Conservation (phyloP, 164 flowering plant species). For the Akebia trifoliata region DNA sequence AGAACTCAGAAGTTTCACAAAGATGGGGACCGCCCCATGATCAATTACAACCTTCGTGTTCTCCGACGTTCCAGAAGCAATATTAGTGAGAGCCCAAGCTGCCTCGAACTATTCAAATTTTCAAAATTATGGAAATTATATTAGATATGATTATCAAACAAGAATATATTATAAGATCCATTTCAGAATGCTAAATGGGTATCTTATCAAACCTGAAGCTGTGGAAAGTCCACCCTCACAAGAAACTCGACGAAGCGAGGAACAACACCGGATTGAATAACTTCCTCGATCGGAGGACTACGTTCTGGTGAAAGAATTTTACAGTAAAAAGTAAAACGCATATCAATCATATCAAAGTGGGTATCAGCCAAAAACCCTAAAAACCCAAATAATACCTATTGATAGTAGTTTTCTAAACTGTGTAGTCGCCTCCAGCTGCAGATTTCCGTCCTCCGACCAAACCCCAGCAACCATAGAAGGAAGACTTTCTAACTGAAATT, state of each 20-base stretch:
- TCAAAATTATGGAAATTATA: not conserved
- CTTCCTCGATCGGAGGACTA: slow-evolving; percentile 79
- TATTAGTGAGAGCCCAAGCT: slow-evolving; percentile 77
- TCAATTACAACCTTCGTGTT: slow-evolving; percentile 69
- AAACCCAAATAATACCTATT: slow-evolving; percentile 35
- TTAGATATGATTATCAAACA: too few species aligned
- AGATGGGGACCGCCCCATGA: slow-evolving; percentile 72
- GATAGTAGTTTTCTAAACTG: slow-evolving; percentile 78
- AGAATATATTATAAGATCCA: not conserved
- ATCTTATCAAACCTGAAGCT: slow-evolving; percentile 54
- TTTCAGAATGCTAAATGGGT: not conserved
- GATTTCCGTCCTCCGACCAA: slow-evolving; percentile 39
- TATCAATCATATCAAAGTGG: too few species aligned
- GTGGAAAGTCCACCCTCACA: slow-evolving; percentile 60
- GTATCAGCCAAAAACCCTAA: not conserved
- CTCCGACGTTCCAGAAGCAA: slow-evolving; percentile 75
- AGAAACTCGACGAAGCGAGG: slow-evolving; percentile 81
- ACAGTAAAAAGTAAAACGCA: not conserved
- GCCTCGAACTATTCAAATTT: slow-evolving; percentile 58
- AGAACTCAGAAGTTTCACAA: slow-evolving; percentile 64
- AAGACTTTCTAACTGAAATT: slow-evolving; percentile 56
- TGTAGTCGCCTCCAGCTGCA: slow-evolving; percentile 80
- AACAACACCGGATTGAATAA: slow-evolving; percentile 74
- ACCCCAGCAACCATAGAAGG: slow-evolving; percentile 74
- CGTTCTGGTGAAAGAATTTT: slow-evolving; percentile 34